phyloP scores from a whole-genome alignment of 176 grass and related monocot species.

The Lolium rigidum region DNA sequence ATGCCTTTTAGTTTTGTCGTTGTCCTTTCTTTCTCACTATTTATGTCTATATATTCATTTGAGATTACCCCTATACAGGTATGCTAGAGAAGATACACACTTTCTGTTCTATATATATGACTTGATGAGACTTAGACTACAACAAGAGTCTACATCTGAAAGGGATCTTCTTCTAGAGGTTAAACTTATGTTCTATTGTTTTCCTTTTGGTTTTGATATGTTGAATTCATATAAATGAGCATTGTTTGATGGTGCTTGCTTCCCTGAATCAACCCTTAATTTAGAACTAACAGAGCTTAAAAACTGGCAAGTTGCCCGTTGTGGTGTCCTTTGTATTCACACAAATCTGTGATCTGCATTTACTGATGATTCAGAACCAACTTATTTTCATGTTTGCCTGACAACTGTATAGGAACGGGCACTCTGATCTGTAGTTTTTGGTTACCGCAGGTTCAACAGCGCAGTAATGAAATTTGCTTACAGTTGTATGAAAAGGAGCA shows the following conservation, averaged over 20 bases:
- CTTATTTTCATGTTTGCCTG: not conserved
- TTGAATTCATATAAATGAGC: slow-evolving; percentile 34
- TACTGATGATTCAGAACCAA: slow-evolving; percentile 33
- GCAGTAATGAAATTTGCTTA: slow-evolving; percentile 86
- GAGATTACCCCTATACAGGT: slow-evolving; percentile 59
- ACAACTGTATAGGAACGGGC: not conserved
- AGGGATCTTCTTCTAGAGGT: slow-evolving; percentile 91
- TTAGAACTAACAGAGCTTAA: slow-evolving; percentile 12
- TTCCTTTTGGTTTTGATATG: slow-evolving; percentile 40
- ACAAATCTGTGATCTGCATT: not conserved
- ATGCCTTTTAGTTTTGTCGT: slow-evolving; percentile 39
- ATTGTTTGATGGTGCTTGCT: slow-evolving; percentile 19
- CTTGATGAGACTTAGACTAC: slow-evolving; percentile 79
- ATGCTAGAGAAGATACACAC: slow-evolving; percentile 99
- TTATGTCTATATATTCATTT: slow-evolving; percentile 22
- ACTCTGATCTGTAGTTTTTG: slow-evolving; percentile 29
- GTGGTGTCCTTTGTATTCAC: slow-evolving; percentile 1
- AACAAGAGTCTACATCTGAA: slow-evolving; percentile 58
- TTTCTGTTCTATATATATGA: slow-evolving; percentile 95
- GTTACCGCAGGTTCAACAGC: slow-evolving; percentile 73
- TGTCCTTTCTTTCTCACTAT: slow-evolving; percentile 16
- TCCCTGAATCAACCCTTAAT: not conserved
- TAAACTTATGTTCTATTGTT: slow-evolving; percentile 29
- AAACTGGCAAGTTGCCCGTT: not conserved
- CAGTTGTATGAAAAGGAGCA: slow-evolving; percentile 94